Base-by-base conservation (phyloP, 2,329 filamentous ascomycete species). In the Pezicula carpinea region DNA sequence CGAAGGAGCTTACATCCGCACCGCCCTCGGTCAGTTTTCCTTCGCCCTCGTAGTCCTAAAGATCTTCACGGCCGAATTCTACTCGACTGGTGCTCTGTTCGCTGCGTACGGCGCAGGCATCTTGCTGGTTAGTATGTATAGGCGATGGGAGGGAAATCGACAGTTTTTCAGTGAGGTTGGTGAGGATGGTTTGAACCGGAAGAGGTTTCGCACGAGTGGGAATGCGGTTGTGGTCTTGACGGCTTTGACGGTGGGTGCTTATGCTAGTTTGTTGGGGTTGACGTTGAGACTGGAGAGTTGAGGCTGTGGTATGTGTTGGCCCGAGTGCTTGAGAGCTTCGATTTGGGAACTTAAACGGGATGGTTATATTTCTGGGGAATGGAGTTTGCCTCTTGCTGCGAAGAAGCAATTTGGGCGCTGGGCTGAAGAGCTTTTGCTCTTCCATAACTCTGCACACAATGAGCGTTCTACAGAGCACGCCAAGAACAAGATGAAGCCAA, bases 31-130 rank as follows among this genome's bases (percentile, higher is more conserved):
- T 3, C 91, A 97, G 63, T 97, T 97, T 72, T 92, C 87, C 47
- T 97, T 99, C 67, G 85, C 92, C 17, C 82, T 99, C 42, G 84
- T 99, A 53, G 88, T 99, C 44, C 81, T 96, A 57, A 96, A 95
- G 71, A 95, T 99, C 67, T 97, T 99, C 72, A 96, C 90, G 7
- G 80, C 84, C 44, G 93, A 97, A 64, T 97, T 99, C 73, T 97
- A 97, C 69, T 83, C 86, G 57, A 96, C 96, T 53, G 93, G 93
- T n/a, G 93, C 93, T 6, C 75, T 99, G 26, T 96, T 96, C 64
- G 91, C 93, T 36, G 83, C 89, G 41, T 97, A 97, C 63, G 93
- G 92, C 11, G 83, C 85, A 3, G 88, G 89, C 6, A 80, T 99
- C 40, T 73, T 97, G 62, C 74, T 88, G 21, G 89, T 95, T 50